Evolutionary conservation across 345 rosid species (phyloP), one percentile per base, ranked within the genome.

Genomic region (Lepidium sativum): DNA sequence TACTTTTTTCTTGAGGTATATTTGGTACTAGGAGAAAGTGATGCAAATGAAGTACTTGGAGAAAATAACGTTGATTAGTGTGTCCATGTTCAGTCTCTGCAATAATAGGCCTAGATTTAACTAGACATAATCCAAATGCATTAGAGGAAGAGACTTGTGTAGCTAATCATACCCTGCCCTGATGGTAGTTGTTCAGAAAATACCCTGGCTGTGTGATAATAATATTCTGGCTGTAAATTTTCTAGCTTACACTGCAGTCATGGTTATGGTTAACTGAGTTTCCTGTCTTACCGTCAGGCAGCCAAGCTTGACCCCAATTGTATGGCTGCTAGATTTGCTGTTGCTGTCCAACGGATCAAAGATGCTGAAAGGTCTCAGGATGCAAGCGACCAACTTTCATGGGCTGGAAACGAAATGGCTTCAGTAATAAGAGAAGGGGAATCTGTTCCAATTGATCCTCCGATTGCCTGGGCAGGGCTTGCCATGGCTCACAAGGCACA

Each of bases 401-500:
- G 84, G 95, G 99, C 97, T 64, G 88, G 91, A 64, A 86, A 94
- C 74, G 99, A 94, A 80, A 94, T 94, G 97, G 97, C 95, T 63
- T 90, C 99, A 23, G 81, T 90, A 38, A 65, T 88, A 67, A 84
- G 99, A 75, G 99, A 94, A 75, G 95, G 96, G 67, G 99, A 94
- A 25, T 66, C 89, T 75, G 84, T 80, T 71, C 85, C 82, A 6
- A 79, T 88, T 64, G 92, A 90, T 51, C 79, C 72, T 76, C 82
- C 95, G 44, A 68, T 82, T 70, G 99, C 89, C 38, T 88, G 97
- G 99, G 87, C 95, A 18, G 99, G 99, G 58, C 89, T 90, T 65
- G 96, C 89, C 49, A 80, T 86, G 88, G 96, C 82, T 79, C 97
- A 90, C 74, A 88, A 90, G 72, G 79, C 86, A 44, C 96, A 82